These are phyloP conservation scores for Piper longum DNA, from an alignment of 164 flowering plant species.

Conservation along the genomic window DNA sequence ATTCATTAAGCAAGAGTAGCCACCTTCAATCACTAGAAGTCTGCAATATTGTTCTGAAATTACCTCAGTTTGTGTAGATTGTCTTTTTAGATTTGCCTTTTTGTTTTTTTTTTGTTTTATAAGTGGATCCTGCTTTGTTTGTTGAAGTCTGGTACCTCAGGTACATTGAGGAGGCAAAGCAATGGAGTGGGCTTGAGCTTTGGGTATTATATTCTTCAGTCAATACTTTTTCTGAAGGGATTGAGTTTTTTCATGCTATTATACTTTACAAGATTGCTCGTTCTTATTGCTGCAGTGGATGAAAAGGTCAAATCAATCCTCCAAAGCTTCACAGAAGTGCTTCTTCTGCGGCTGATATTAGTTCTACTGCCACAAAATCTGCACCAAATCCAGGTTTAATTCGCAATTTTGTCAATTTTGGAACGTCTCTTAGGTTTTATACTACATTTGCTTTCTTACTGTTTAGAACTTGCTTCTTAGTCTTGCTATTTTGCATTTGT, in stretches of 20 bases:
- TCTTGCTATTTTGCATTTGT: background rate
- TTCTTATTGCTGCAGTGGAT: constrained; percentile 22
- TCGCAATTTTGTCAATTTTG: background rate
- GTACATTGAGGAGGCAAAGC: constrained; percentile 58
- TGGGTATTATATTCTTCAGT: constrained; percentile 25
- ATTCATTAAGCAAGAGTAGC: too few species aligned
- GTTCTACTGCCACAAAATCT: constrained; percentile 28
- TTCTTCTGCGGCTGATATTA: constrained; percentile 58
- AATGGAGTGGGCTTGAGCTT: constrained; percentile 59
- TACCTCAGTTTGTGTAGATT: background rate
- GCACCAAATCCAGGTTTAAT: constrained; percentile 44
- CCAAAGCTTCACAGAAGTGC: constrained; percentile 67
- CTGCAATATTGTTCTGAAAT: background rate
- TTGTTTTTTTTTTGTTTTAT: background rate
- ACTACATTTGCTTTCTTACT: background rate
- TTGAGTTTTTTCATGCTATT: background rate
- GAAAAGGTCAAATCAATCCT: constrained; percentile 27
- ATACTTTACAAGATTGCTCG: background rate
- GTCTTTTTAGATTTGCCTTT: background rate
- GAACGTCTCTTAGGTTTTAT: background rate
- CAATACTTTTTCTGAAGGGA: background rate
- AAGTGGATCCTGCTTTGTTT: too few species aligned
- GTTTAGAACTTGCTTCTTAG: background rate
- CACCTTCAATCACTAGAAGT: too few species aligned
- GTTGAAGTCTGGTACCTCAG: constrained; percentile 17